A percentile compares a stretch with the other conserved stretches of the same genome.
These are phyloP conservation scores for Eucalyptus pauciflora DNA, from an alignment of 345 rosid species.

Conservation along the genomic window DNA sequence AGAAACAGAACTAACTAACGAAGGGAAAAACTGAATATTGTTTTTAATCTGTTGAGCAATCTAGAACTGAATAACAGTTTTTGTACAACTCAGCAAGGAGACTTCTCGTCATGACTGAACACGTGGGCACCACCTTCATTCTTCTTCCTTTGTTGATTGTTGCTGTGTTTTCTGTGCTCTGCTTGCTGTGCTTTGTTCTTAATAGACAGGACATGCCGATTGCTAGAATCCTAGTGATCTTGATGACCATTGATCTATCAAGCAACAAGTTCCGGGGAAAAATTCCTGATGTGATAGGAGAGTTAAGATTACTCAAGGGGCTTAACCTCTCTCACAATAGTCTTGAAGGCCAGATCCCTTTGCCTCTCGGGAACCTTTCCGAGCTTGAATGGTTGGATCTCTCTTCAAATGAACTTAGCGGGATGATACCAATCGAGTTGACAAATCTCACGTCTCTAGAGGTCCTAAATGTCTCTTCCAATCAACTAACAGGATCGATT, in stretches of 20 bases:
- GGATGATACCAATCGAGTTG: background rate
- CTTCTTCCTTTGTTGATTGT: no score
- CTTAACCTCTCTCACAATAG: background rate
- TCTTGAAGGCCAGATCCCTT: background rate
- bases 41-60: no score
- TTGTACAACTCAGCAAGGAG: no score
- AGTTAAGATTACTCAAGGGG: background rate
- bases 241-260: background rate
- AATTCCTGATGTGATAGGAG: background rate
- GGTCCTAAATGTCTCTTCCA: background rate
- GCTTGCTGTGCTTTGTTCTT: no score
- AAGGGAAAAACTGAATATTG: no score
- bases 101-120: no score
- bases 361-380: background rate
- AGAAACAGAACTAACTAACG: no score
- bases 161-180: no score
- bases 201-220: background rate
- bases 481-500: background rate
- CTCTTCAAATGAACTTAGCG: background rate
- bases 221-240: background rate
- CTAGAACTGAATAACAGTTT: no score
- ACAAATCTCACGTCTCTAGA: background rate
- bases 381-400: background rate
- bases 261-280: background rate
- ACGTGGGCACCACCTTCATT: no score